A percentile compares a stretch with the other conserved stretches of the same genome.
Evolutionary conservation across 106 monocot species (phyloP).

Genomic region (Iris macrosiphon): DNA sequence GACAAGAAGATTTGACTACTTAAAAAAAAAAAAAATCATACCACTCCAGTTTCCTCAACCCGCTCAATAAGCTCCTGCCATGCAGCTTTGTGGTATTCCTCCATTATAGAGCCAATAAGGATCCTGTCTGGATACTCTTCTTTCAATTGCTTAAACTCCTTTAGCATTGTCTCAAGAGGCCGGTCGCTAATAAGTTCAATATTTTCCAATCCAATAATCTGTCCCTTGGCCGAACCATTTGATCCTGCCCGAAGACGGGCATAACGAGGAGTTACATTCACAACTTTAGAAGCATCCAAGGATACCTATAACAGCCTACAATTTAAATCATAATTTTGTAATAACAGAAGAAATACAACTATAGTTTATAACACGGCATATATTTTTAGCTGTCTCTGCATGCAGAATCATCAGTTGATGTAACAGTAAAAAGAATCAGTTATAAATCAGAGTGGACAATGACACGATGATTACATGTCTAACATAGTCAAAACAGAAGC

Average conservation of each 20-base stretch:
- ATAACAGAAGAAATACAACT: no score
- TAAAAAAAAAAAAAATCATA: conserved; percentile 19
- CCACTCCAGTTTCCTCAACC: conserved; percentile 93
- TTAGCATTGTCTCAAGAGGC: conserved; percentile 90
- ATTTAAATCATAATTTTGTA: no score
- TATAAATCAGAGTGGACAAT: no score
- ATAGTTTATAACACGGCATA: no score
- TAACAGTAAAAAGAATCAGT: no score
- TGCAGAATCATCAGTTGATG: no score
- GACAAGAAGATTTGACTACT: no score
- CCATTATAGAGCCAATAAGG: conserved; percentile 96
- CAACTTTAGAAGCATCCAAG: conserved; percentile 89
- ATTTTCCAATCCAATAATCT: conserved; percentile 96
- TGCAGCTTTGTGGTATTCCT: conserved; percentile 89
- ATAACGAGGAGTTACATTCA: conserved; percentile 97
- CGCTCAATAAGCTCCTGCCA: conserved; percentile 95
- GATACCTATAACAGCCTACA: conserved; percentile 84
- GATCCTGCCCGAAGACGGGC: conserved; percentile 72
- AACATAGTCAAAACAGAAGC: no score
- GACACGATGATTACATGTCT: no score
- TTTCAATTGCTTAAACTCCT: conserved; percentile 86
- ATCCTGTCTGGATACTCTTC: conserved; percentile 87
- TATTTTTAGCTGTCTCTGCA: no score
- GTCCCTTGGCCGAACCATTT: conserved; percentile 80
- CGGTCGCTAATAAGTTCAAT: conserved; percentile 98